Conservation (phyloP, 306 rosid species). For the Cucurbita moschata region DNA sequence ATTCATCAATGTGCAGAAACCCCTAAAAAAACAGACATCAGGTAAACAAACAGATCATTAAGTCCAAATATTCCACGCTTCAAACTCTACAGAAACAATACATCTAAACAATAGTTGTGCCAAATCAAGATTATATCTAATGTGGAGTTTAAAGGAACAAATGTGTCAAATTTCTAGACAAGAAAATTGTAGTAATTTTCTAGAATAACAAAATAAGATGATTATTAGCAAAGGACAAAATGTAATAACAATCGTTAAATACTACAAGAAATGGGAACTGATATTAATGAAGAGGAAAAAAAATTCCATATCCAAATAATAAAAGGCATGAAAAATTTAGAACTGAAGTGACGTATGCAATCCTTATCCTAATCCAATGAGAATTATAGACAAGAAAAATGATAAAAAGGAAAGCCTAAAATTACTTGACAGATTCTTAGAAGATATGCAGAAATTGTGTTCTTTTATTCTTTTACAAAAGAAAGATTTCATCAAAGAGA, state of each 20-base stretch:
- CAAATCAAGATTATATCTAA: neutral
- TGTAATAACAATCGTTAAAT: neutral
- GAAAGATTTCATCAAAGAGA: neutral
- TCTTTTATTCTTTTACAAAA: neutral
- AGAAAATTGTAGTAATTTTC: neutral
- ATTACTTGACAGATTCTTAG: neutral
- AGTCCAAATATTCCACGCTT: neutral
- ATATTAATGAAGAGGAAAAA: neutral
- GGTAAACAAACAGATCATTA: neutral
- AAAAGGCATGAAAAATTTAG: neutral
- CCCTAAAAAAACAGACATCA: slow-evolving; percentile 37
- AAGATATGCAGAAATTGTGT: neutral
- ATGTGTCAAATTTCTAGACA: neutral
- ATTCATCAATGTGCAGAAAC: slow-evolving; percentile 87
- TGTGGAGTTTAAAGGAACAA: neutral
- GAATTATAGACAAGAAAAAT: neutral
- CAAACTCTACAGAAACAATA: neutral
- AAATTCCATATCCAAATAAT: neutral
- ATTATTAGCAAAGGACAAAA: neutral
- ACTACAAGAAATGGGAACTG: neutral
- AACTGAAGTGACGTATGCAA: neutral
- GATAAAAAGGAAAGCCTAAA: neutral
- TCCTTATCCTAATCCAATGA: neutral
- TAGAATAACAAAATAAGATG: neutral
- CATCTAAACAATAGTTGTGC: neutral